Evolutionary conservation across 2,329 filamentous ascomycete genomes (phyloP).

Genomic region (Didymella sp.): DNA sequence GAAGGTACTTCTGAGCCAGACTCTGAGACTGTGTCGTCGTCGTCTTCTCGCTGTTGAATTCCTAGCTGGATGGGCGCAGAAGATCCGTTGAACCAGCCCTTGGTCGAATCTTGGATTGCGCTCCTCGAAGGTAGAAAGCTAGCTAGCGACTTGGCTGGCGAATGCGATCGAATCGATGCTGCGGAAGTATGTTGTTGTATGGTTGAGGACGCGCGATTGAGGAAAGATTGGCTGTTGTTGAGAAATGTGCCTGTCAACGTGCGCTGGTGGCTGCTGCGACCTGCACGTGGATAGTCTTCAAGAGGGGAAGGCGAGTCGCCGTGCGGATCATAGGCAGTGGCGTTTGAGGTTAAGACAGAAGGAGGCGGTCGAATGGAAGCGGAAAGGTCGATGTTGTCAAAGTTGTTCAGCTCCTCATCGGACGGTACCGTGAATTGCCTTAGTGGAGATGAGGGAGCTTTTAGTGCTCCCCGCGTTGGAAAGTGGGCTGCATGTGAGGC

Average conservation of each 20-base stretch:
- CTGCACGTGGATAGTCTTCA: conserved; percentile 33
- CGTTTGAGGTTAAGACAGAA: conserved; percentile 41
- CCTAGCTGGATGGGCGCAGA: conserved; percentile 59
- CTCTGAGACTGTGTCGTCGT: conserved; percentile 41
- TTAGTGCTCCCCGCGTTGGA: conserved; percentile 36
- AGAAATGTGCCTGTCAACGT: conserved; percentile 48
- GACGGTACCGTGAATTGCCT: conserved; percentile 35
- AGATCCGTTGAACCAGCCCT: conserved; percentile 62
- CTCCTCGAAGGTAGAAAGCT: conserved; percentile 49
- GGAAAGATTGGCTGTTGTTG: conserved; percentile 40
- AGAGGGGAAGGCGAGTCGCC: conserved; percentile 35
- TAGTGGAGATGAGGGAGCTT: conserved; percentile 26
- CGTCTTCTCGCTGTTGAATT: conserved; percentile 39
- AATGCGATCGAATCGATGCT: conserved; percentile 47
- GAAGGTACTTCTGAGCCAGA: conserved; percentile 35
- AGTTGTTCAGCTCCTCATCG: conserved; percentile 29
- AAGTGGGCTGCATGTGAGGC: conserved; percentile 42
- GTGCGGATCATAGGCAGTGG: conserved; percentile 47
- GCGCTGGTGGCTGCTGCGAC: conserved; percentile 40
- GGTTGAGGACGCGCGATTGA: conserved; percentile 46
- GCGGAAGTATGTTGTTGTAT: conserved; percentile 50
- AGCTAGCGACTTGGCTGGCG: conserved; percentile 49
- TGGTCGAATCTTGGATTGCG: conserved; percentile 39
- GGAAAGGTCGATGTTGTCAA: conserved; percentile 46
- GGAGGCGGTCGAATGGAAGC: conserved; percentile 43